These are phyloP conservation scores for Solanum rostratum DNA, from an alignment of 257 asterid genomes.

Conservation along the genomic window DNA sequence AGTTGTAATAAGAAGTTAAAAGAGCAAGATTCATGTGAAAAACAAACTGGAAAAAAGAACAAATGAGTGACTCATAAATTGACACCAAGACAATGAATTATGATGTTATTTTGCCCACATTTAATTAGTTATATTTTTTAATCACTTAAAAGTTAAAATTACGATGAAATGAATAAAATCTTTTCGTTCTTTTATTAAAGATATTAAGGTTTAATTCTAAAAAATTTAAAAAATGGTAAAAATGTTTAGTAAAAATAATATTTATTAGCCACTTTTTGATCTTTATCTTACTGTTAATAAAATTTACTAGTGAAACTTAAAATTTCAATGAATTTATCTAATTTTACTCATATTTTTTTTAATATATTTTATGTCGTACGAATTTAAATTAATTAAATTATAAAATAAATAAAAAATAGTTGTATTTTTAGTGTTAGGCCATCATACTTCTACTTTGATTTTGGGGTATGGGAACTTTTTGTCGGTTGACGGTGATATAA, in stretches of 20 bases:
- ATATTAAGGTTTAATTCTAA: neutral
- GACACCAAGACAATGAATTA: neutral
- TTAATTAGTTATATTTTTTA: neutral
- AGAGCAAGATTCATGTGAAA: neutral
- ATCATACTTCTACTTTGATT: neutral
- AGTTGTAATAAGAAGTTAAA: neutral
- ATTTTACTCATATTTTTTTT: neutral
- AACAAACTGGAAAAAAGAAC: neutral
- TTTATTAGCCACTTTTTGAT: neutral
- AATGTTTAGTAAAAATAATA: too few species aligned
- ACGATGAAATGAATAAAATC: neutral
- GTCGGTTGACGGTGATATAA: neutral
- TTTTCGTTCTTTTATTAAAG: neutral
- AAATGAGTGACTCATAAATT: neutral
- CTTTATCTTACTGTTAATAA: neutral
- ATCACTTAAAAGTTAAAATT: neutral
- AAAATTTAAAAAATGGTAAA: too few species aligned
- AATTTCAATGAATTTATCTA: neutral
- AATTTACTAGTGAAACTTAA: neutral
- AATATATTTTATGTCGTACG: fast-evolving
- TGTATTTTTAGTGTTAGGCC: neutral
- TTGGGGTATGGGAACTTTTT: neutral
- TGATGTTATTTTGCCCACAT: neutral
- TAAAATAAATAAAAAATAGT: neutral
- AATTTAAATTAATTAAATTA: neutral